Evolutionary conservation across 2,329 filamentous ascomycete genomes (phyloP), one percentile per base, ranked within the genome.

Genomic region (Scytalidium lignicola): DNA sequence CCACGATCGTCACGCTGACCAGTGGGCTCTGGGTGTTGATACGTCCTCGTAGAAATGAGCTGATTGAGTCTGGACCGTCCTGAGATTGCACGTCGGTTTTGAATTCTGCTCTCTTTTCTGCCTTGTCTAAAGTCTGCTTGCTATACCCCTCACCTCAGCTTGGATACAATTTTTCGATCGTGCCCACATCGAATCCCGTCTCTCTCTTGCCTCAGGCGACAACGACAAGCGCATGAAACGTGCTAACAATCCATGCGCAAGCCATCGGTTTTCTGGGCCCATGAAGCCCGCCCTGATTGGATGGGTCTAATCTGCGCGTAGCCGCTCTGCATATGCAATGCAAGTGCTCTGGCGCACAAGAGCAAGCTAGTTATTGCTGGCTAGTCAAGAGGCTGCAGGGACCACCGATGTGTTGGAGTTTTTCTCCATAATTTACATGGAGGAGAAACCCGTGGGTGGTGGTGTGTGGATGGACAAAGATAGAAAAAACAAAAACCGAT

Each of bases 261-360:
- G 51, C 56, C 54, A 51, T 48, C 44, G 48, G 51, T 52, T 49
- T 50, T 49, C 52, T 54, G 50, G 40, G 46, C 42, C 43, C 50
- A 5, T 4, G 47, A 51, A 46, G 32, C 8, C 15, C 21, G 41
- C 18, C 41, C 43, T 58, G 49, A 63, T 62, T 61, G 60, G 60
- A 42, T 42, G 55, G 53, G 60, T 59, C 53, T 44, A 41, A 56
- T 51, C 55, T 62, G 59, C 51, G 52, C 46, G 54, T 59, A 59
- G 57, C 57, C 57, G 59, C 58, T 57, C 54, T 62, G 59, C 60
- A 63, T 58, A 62, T 61, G 59, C 54, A 51, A 60, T 62, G 59
- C 59, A 58, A 61, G 56, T 60, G 54, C 58, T 60, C 53, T 58
- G 53, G 55, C 52, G 57, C 55, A 58, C 58, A 55, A 57, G 55